Percentiles rank a stretch among this genome's conserved stretches.
phyloP scores from a whole-genome alignment of 306 rosid genomes.

The Carpinus viminea region DNA sequence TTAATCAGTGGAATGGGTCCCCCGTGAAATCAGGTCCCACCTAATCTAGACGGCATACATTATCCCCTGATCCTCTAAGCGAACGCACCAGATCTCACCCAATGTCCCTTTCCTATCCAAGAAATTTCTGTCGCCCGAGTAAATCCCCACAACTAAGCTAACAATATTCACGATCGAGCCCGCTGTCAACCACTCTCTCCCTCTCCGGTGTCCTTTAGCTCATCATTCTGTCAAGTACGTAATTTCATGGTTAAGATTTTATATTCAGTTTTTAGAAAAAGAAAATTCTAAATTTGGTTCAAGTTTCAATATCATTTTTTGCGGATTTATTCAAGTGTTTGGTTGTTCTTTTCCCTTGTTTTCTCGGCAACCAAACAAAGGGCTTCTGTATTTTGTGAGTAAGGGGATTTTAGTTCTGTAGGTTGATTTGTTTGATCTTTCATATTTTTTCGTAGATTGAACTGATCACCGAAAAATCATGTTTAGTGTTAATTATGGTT shows the following conservation, averaged over 20 bases:
- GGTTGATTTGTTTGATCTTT: neutral
- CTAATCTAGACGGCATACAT: neutral
- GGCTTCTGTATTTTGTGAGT: neutral
- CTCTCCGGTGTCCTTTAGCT: neutral
- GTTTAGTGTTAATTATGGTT: neutral
- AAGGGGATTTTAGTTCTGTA: neutral
- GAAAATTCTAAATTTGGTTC: neutral
- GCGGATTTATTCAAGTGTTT: neutral
- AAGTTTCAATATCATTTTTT: neutral
- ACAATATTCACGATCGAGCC: neutral
- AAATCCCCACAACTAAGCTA: neutral
- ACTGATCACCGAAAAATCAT: neutral
- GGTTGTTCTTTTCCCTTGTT: neutral
- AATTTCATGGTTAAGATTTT: neutral
- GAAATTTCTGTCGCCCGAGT: neutral
- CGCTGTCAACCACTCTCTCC: neutral
- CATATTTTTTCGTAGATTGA: neutral
- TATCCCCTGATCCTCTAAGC: neutral
- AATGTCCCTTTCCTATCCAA: neutral
- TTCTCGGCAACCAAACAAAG: constrained; percentile 1
- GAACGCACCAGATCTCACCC: neutral
- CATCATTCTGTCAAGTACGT: neutral
- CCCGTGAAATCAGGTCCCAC: neutral
- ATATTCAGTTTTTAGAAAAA: neutral
- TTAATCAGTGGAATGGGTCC: neutral